Evolutionary conservation across 2,329 filamentous ascomycete genomes (phyloP).

Genomic region (Lithohypha guttulata): DNA sequence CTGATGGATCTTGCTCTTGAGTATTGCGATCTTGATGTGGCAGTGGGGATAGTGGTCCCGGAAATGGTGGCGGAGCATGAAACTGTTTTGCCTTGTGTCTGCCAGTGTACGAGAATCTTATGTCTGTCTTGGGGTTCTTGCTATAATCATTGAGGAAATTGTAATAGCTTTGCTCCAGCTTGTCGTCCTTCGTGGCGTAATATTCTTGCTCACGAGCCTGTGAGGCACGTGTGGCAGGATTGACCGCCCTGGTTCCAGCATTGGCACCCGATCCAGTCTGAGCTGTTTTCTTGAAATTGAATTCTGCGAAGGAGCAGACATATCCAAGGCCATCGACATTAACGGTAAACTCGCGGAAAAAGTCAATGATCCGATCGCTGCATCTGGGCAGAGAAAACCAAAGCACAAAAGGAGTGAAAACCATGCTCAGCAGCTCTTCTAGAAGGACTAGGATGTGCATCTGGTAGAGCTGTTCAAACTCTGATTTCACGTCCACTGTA

Average conservation of each 20-base stretch:
- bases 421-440: slow-evolving; percentile 83
- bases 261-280: slow-evolving; percentile 30
- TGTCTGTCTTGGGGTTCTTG: slow-evolving; percentile 58
- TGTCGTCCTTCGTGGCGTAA: slow-evolving; percentile 88
- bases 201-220: slow-evolving; percentile 65
- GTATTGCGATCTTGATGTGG: slow-evolving; percentile 26
- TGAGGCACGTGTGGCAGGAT: slow-evolving; percentile 19
- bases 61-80: slow-evolving; percentile 65
- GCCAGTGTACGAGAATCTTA: slow-evolving; percentile 46
- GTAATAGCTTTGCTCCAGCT: slow-evolving; percentile 96
- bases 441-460: slow-evolving; percentile 84
- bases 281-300: slow-evolving; percentile 82
- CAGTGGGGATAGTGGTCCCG: slow-evolving; percentile 55
- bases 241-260: slow-evolving; percentile 4
- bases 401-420: slow-evolving; percentile 81
- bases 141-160: slow-evolving; percentile 91
- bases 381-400: slow-evolving; percentile 77
- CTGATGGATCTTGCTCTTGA: slow-evolving; percentile 12
- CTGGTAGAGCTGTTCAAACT: slow-evolving; percentile 86
- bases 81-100: slow-evolving; percentile 46
- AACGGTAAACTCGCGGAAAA: slow-evolving; percentile 94
- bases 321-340: slow-evolving; percentile 94
- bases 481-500: slow-evolving; percentile 80
- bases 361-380: slow-evolving; percentile 88
- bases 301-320: slow-evolving; percentile 94